Conservation (phyloP, 1,284 basidiomycete species). For the Porodaedalea pini region DNA sequence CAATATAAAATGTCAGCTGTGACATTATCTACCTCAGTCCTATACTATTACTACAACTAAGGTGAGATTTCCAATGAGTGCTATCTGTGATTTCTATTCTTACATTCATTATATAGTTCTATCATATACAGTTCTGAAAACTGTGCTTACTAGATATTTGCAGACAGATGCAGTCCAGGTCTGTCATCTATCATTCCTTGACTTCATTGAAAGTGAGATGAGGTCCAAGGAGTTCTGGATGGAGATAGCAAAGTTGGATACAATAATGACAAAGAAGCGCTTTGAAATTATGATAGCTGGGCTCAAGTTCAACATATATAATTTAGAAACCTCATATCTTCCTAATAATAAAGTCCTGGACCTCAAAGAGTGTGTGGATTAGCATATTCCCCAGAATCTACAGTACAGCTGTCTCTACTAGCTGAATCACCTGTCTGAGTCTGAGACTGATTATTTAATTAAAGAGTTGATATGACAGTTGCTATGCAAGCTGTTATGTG, state of each 20-base stretch:
- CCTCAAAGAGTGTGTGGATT: conserved; percentile 3
- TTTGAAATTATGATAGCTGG: conserved; percentile 29
- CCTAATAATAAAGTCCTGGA: conserved; percentile 26
- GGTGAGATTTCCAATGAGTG: no score
- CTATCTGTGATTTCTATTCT: no score
- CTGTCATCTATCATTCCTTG: conserved; percentile 19
- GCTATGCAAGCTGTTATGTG: neutral
- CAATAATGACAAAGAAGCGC: conserved; percentile 21
- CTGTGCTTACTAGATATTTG: no score
- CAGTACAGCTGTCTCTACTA: neutral
- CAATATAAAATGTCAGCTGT: no score
- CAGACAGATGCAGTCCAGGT: neutral
- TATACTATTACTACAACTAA: no score
- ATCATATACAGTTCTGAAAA: no score
- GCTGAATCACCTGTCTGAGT: neutral
- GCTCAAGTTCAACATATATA: conserved; percentile 36
- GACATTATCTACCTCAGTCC: no score
- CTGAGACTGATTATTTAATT: neutral
- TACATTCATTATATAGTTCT: no score
- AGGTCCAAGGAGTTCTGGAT: conserved; percentile 23
- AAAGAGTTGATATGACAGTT: neutral
- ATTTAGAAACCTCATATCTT: conserved; percentile 28
- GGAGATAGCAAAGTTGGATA: conserved; percentile 15
- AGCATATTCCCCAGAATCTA: neutral
- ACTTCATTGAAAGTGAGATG: neutral